A percentile compares a stretch with the other conserved stretches of the same genome.
These are phyloP conservation scores for Penicillium sp. DNA, from an alignment of 2,329 filamentous ascomycete species.

Conservation along the genomic window DNA sequence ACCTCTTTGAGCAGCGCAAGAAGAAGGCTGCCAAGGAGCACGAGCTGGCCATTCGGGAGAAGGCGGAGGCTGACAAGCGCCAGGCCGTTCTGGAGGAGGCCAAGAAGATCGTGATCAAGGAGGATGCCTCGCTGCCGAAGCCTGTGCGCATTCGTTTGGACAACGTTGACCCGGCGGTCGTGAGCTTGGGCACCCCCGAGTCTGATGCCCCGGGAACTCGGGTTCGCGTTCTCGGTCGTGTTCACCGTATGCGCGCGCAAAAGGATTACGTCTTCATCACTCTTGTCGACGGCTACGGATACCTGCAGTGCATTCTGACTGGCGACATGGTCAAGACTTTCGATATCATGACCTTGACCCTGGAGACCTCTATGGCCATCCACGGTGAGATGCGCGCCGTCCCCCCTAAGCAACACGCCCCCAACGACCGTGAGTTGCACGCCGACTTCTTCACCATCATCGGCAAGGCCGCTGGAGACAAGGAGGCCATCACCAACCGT, in stretches of 20 bases:
- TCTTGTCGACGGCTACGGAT: slow-evolving; percentile 79
- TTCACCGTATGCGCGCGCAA: slow-evolving; percentile 77
- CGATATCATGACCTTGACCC: slow-evolving; percentile 79
- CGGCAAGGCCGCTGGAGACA: slow-evolving; percentile 76
- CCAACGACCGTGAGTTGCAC: slow-evolving; percentile 81
- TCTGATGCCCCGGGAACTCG: slow-evolving; percentile 66
- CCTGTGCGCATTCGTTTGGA: slow-evolving; percentile 74
- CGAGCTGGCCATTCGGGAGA: slow-evolving; percentile 68
- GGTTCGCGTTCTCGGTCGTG: slow-evolving; percentile 77
- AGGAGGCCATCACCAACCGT: slow-evolving; percentile 87
- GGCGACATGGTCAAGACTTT: slow-evolving; percentile 88
- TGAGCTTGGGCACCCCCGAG: slow-evolving; percentile 55
- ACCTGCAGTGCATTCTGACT: slow-evolving; percentile 79
- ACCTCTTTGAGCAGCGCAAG: slow-evolving; percentile 71
- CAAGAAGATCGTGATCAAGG: slow-evolving; percentile 70
- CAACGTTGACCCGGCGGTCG: slow-evolving; percentile 62
- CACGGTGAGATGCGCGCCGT: slow-evolving; percentile 81
- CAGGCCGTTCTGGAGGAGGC: slow-evolving; percentile 74
- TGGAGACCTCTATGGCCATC: slow-evolving; percentile 83
- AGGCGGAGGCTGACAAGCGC: slow-evolving; percentile 70
- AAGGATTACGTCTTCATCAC: slow-evolving; percentile 85
- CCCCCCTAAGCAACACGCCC: slow-evolving; percentile 73
- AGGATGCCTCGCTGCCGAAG: slow-evolving; percentile 71
- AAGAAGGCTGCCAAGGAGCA: slow-evolving; percentile 81
- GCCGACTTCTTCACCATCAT: slow-evolving; percentile 86